Conservation (phyloP, 2,329 filamentous ascomycete genomes). For the Neofusicoccum cordaticola region DNA sequence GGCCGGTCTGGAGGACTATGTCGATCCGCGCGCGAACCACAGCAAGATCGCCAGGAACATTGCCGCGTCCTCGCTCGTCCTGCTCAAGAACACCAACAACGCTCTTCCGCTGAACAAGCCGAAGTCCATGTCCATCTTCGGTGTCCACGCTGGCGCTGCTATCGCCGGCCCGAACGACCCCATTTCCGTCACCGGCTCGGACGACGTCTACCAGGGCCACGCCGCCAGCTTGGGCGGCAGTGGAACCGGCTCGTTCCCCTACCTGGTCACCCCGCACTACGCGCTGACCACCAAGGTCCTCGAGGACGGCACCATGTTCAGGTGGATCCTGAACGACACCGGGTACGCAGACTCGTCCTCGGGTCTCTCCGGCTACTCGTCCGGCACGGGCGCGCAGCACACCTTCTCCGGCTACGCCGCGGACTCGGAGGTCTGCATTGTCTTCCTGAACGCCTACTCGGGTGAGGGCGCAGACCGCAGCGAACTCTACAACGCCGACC, state of each 20-base stretch:
- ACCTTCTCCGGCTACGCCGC: constrained; percentile 18
- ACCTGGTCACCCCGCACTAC: constrained; percentile 41
- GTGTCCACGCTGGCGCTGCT: constrained; percentile 46
- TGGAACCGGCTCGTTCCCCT: constrained; percentile 40
- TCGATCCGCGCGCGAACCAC: constrained; percentile 34
- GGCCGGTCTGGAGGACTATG: constrained; percentile 24
- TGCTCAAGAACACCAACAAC: constrained; percentile 50
- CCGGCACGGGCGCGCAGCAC: constrained; percentile 9
- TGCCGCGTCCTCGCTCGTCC: constrained; percentile 40
- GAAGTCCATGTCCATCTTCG: constrained; percentile 48
- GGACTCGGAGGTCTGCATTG: constrained; percentile 11
- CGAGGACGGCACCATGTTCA: constrained; percentile 15
- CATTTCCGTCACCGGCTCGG: constrained; percentile 23
- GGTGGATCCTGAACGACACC: constrained; percentile 16
- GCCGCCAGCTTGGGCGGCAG: constrained; percentile 40
- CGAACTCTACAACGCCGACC: constrained; percentile 16
- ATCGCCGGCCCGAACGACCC: constrained; percentile 49
- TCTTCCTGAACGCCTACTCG: constrained; percentile 17
- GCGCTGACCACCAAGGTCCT: constrained; percentile 33
- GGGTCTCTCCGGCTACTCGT: not conserved
- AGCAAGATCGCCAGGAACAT: constrained; percentile 37
- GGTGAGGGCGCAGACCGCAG: constrained; percentile 17
- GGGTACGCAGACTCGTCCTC: not conserved
- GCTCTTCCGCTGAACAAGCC: constrained; percentile 54
- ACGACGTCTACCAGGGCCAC: constrained; percentile 43